phyloP scores from a whole-genome alignment of 441 rosid genomes.

The Jatropha podagrica region DNA sequence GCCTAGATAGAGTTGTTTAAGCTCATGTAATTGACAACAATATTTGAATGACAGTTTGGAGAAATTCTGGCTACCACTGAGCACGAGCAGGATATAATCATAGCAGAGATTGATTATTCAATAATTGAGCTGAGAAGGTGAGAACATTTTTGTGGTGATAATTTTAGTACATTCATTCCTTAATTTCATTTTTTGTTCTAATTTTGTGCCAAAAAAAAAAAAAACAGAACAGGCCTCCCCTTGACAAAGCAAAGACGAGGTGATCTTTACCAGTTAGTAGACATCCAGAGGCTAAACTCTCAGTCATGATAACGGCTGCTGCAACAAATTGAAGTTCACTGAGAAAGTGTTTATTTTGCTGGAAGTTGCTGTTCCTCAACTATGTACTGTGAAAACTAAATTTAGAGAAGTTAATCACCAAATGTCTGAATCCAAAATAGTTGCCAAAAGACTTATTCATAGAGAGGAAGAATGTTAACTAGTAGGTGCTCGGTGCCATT shows the following conservation, averaged over 20 bases:
- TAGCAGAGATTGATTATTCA: constrained; percentile 84
- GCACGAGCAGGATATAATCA: constrained; percentile 71
- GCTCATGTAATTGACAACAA: constrained; percentile 7
- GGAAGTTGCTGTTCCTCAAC: not conserved
- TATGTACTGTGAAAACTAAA: not conserved
- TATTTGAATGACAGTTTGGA: constrained; percentile 61
- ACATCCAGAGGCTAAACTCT: constrained; percentile 55
- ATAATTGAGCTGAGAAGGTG: constrained; percentile 75
- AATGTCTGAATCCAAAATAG: not conserved
- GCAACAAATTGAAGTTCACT: not conserved
- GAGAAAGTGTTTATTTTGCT: not conserved
- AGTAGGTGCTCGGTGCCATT: not conserved
- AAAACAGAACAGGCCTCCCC: constrained; percentile 69
- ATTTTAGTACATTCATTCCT: not conserved
- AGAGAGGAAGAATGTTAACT: not conserved
- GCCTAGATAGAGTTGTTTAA: not conserved
- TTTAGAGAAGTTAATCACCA: not conserved
- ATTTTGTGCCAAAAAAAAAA: constrained; percentile 7
- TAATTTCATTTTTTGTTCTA: not conserved
- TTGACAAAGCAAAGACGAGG: constrained; percentile 73
- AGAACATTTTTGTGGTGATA: not conserved
- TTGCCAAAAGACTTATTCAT: not conserved
- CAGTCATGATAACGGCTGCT: constrained; percentile 5
- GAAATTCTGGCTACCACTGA: constrained; percentile 87
- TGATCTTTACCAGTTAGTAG: constrained; percentile 92